phyloP scores from a whole-genome alignment of 352 stramenopile species.

The Globisporangium viniferum region DNA sequence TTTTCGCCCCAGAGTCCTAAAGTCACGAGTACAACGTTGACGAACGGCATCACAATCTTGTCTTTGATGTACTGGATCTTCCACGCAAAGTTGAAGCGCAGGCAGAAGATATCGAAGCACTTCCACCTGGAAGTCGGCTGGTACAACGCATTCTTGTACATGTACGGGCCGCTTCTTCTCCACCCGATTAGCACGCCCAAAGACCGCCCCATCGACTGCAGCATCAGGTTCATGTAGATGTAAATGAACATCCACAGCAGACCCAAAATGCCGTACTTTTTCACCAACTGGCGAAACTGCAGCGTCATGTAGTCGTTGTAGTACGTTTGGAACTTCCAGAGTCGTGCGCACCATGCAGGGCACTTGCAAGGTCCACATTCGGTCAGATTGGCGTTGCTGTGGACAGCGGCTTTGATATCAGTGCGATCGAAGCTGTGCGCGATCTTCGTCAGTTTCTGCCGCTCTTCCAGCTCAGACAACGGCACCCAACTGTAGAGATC shows the following conservation, averaged over 20 bases:
- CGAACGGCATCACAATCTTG: constrained; percentile 55
- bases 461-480: constrained; percentile 36
- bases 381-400: constrained; percentile 52
- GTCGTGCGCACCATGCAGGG: not conserved
- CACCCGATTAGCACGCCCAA: constrained; percentile 39
- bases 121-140: constrained; percentile 26
- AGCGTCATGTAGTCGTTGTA: constrained; percentile 44
- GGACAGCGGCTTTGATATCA: constrained; percentile 46
- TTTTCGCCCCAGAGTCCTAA: constrained; percentile 42
- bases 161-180: constrained; percentile 31
- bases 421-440: constrained; percentile 27
- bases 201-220: constrained; percentile 39
- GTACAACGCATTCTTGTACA: constrained; percentile 39
- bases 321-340: constrained; percentile 17
- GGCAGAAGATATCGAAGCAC: constrained; percentile 41
- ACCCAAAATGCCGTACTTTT: constrained; percentile 42
- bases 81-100: constrained; percentile 58
- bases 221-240: constrained; percentile 51
- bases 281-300: constrained; percentile 27
- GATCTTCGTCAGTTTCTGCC: constrained; percentile 21
- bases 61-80: constrained; percentile 54
- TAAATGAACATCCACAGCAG: constrained; percentile 43
- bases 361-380: constrained; percentile 13
- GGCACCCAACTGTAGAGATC: constrained; percentile 62
- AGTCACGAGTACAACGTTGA: constrained; percentile 44